These are phyloP conservation scores for Telopea speciosissima DNA, from an alignment of 177 flowering plant genomes.

Conservation along the genomic window DNA sequence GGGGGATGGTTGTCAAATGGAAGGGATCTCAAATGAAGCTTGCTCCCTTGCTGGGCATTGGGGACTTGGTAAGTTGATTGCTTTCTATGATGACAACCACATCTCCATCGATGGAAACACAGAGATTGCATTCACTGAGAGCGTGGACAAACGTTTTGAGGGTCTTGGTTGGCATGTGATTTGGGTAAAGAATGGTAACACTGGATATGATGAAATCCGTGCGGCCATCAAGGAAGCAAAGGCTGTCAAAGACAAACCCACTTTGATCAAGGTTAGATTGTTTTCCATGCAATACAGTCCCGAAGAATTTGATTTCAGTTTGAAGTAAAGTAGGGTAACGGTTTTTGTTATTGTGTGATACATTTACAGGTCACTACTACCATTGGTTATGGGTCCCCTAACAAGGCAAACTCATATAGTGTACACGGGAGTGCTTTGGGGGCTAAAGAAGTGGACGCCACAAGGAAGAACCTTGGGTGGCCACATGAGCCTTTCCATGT, in stretches of 20 bases:
- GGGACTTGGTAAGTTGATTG: slow-evolving; percentile 74
- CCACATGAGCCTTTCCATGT: slow-evolving; percentile 88
- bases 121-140: slow-evolving; percentile 71
- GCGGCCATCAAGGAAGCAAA: slow-evolving; percentile 78
- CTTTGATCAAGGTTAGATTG: slow-evolving; percentile 56
- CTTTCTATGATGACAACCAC: slow-evolving; percentile 68
- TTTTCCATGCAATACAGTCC: background rate
- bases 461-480: slow-evolving; percentile 90
- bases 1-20: slow-evolving; percentile 87
- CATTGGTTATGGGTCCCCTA: slow-evolving; percentile 96
- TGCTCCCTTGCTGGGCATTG: slow-evolving; percentile 71
- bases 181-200: slow-evolving; percentile 78
- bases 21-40: slow-evolving; percentile 67
- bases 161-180: slow-evolving; percentile 80
- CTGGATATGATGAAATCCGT: slow-evolving; percentile 65
- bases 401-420: slow-evolving; percentile 92
- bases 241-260: slow-evolving; percentile 66
- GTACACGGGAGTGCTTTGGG: slow-evolving; percentile 95
- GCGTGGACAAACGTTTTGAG: slow-evolving; percentile 58
- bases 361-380: slow-evolving; percentile 80
- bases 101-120: slow-evolving; percentile 76
- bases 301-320: background rate
- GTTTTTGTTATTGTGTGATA: background rate
- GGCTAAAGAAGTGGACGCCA: slow-evolving; percentile 91
- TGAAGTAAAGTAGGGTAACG: background rate